Base-by-base conservation (phyloP, 2,329 filamentous ascomycete species). In the Microcyclospora tardicrescens region DNA sequence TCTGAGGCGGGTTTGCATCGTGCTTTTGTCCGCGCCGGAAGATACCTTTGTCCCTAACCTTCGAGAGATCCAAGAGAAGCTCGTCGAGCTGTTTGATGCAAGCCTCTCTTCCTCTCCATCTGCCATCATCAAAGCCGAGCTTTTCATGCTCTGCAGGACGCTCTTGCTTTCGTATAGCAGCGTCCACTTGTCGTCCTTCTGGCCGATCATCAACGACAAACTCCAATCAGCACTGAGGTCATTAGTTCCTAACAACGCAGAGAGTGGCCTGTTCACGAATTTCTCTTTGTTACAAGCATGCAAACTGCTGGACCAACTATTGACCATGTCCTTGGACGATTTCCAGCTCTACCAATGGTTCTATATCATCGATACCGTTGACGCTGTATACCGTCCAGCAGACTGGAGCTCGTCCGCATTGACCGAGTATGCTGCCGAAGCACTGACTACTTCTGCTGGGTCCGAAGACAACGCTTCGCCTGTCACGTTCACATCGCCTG, bases 331-430 rank as follows among this genome's bases (percentile, higher is more conserved):
- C 4, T 89, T 87, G 0, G 91, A 98, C 50, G 91, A 98, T 58
- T 98, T 96, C 62, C 91, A 96, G 60, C 73, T 96, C n/a, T 81
- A 93, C 53, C 85, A 95, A 65, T 98, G 91, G 91, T 75, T 96
- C 3, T 98, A 94, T 60, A 79, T 98, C 39, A 93, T 86, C 2
- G 91, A 98, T 61, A 96, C 89, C 11, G 87, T 95, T 47, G 91
- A 98, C 53, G 87, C 91, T 1, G 83, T 98, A 28, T 93, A 98
- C 61, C 78, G 83, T 10, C 79, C 84, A 0, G 64, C 75, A 11
- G 66, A 69, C 37, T 80, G 79, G 63, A 72, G 77, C 43, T 73
- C 84, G 1, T 66, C 82, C 2, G 84, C 84, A 2, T 71, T 96
- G 5, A 81, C 83, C 1, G 91, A 96, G 51, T 83, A 91, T 52